Evolutionary conservation across 164 flowering plant genomes (phyloP).

Genomic region (Magnolia sinica): DNA sequence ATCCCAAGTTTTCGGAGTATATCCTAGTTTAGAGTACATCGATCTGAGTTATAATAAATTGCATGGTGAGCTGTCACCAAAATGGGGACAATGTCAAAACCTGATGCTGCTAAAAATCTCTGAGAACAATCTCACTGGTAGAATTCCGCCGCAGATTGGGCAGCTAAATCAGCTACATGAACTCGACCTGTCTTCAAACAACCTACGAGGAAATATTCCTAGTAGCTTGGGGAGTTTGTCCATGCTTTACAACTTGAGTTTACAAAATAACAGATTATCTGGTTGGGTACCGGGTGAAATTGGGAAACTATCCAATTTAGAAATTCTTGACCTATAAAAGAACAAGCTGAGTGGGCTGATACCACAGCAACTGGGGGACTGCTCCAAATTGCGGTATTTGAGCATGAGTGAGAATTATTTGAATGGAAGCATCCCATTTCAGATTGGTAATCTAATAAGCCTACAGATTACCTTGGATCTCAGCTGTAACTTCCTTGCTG

Average conservation of each 20-base stretch:
- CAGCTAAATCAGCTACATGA: background rate
- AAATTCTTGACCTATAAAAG: background rate
- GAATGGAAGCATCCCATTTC: slow-evolving; percentile 6
- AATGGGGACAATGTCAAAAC: too few relatives aligned
- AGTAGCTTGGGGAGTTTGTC: background rate
- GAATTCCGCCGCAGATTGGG: background rate
- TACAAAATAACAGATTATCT: background rate
- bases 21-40: background rate
- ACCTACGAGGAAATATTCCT: slow-evolving; percentile 5
- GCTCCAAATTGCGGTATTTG: background rate
- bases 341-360: slow-evolving; percentile 3
- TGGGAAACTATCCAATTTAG: background rate
- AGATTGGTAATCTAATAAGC: slow-evolving; percentile 1
- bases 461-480: background rate
- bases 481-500: slow-evolving; percentile 3
- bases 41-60: too few relatives aligned
- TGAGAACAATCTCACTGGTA: background rate
- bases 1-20: background rate
- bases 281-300: background rate
- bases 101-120: background rate
- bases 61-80: background rate
- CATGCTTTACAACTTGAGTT: background rate
- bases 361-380: background rate
- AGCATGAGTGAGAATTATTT: background rate
- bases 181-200: slow-evolving; percentile 2